These are phyloP conservation scores for Phytophthora citricola DNA, from an alignment of 352 stramenopile species.

Conservation along the genomic window DNA sequence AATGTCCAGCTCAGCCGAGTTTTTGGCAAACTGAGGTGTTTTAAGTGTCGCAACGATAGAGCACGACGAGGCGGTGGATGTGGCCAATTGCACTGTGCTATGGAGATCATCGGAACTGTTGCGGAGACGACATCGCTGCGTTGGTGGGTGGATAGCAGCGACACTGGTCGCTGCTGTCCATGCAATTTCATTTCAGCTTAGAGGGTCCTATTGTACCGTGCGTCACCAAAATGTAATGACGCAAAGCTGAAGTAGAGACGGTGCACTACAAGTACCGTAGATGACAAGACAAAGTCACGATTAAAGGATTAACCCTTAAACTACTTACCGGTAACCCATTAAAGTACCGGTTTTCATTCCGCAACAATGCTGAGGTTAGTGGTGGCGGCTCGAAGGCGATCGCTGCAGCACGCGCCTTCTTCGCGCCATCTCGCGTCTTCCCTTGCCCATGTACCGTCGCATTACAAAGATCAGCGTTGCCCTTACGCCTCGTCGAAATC, in stretches of 20 bases:
- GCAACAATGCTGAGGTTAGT: too few relatives aligned
- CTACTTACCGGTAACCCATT: too few relatives aligned
- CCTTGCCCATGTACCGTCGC: too few relatives aligned
- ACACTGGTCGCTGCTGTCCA: conserved; percentile 7
- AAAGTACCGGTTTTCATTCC: too few relatives aligned
- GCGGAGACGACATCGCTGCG: background rate
- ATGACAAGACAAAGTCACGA: too few relatives aligned
- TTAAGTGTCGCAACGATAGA: conserved; percentile 22
- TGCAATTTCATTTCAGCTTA: conserved; percentile 12
- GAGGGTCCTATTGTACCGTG: conserved; percentile 13
- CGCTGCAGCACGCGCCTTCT: too few relatives aligned
- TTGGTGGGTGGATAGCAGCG: conserved; percentile 14
- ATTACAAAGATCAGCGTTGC: too few relatives aligned
- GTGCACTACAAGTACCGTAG: background rate
- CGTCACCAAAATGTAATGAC: conserved; percentile 26
- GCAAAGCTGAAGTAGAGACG: conserved; percentile 17
- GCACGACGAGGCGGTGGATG: background rate
- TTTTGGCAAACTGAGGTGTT: background rate
- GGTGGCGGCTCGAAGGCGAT: too few relatives aligned
- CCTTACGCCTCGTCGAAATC: background rate
- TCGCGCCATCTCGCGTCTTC: too few relatives aligned
- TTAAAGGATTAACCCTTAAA: too few relatives aligned
- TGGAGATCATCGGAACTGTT: conserved; percentile 26
- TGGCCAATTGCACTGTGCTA: conserved; percentile 13
- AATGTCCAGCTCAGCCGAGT: conserved; percentile 7